Conservation (phyloP, 208 protist species). For the Crithidia expoeki region DNA sequence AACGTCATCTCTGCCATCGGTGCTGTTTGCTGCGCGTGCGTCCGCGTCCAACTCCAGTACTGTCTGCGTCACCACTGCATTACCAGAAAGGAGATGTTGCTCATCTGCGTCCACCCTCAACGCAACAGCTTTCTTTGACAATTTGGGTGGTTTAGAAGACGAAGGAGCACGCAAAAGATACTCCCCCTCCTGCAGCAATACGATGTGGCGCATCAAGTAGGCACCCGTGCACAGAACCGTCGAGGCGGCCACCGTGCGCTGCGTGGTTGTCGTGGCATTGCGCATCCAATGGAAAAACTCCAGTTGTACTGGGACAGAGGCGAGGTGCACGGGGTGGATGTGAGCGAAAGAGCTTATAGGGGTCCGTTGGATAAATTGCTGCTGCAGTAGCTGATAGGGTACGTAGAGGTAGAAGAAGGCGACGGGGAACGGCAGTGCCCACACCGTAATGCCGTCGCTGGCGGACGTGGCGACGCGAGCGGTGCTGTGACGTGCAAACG, state of each 20-base stretch:
- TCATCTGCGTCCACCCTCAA: constrained; percentile 4
- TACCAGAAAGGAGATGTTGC: constrained; percentile 27
- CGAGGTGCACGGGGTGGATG: constrained; percentile 26
- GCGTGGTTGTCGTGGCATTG: background rate
- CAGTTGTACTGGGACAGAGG: constrained; percentile 22
- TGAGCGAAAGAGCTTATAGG: constrained; percentile 36
- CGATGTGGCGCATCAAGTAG: constrained; percentile 22
- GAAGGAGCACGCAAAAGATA: constrained; percentile 24
- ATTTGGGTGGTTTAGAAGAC: background rate
- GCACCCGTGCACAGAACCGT: constrained; percentile 10
- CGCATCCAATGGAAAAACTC: constrained; percentile 10
- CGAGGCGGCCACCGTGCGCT: background rate
- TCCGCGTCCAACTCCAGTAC: constrained; percentile 23
- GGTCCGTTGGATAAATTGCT: constrained; percentile 31
- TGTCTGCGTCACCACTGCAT: constrained; percentile 19
- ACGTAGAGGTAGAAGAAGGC: constrained; percentile 49
- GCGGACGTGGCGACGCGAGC: constrained; percentile 7
- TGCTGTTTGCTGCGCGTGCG: background rate
- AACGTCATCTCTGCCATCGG: background rate
- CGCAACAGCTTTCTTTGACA: background rate
- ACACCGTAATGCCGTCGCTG: constrained; percentile 15
- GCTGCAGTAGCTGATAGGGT: constrained; percentile 43
- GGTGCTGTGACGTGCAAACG: constrained; percentile 28
- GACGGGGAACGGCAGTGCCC: constrained; percentile 48
- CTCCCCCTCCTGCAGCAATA: constrained; percentile 43